A percentile compares a stretch with the other conserved stretches of the same genome.
These are phyloP conservation scores for Brassica incana DNA, from an alignment of 345 rosid species.

Conservation along the genomic window DNA sequence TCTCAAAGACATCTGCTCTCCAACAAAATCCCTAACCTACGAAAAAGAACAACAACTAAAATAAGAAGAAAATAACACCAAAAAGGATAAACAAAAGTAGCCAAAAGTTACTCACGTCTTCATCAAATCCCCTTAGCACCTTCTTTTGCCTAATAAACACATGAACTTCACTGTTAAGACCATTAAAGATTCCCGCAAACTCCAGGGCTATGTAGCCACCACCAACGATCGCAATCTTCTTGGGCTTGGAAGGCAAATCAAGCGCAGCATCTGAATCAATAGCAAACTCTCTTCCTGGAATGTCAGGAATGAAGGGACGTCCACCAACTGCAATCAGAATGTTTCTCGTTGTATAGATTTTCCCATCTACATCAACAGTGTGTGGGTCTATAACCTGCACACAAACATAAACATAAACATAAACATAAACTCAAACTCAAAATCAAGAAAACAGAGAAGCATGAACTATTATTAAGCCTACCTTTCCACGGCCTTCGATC, in stretches of 20 bases:
- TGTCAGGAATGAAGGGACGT: conserved; percentile 84
- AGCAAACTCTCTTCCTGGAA: conserved; percentile 80
- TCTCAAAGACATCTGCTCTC: too few relatives aligned
- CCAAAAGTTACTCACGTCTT: conserved; percentile 57
- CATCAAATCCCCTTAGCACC: conserved; percentile 93
- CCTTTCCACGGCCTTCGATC: conserved; percentile 98
- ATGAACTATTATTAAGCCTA: conserved; percentile 26
- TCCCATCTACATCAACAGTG: conserved; percentile 86
- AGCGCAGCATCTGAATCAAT: conserved; percentile 98
- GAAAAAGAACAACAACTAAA: conserved; percentile 13
- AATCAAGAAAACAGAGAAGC: background rate
- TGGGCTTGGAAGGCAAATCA: conserved; percentile 85
- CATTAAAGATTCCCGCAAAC: conserved; percentile 90
- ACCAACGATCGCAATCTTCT: conserved; percentile 81
- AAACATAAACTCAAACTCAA: conserved; percentile 11
- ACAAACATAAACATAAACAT: background rate
- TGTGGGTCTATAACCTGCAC: conserved; percentile 78
- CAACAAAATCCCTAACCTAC: conserved; percentile 87
- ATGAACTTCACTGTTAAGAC: conserved; percentile 80
- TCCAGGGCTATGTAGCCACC: conserved; percentile 92
- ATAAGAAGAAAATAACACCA: background rate
- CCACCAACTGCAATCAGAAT: conserved; percentile 89
- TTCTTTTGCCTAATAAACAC: conserved; percentile 91
- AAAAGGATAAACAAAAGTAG: background rate
- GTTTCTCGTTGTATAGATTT: conserved; percentile 64